A percentile compares a stretch with the other conserved stretches of the same genome.
Evolutionary conservation across 352 stramenopile species (phyloP).

Genomic region (Phytophthora uliginosa): DNA sequence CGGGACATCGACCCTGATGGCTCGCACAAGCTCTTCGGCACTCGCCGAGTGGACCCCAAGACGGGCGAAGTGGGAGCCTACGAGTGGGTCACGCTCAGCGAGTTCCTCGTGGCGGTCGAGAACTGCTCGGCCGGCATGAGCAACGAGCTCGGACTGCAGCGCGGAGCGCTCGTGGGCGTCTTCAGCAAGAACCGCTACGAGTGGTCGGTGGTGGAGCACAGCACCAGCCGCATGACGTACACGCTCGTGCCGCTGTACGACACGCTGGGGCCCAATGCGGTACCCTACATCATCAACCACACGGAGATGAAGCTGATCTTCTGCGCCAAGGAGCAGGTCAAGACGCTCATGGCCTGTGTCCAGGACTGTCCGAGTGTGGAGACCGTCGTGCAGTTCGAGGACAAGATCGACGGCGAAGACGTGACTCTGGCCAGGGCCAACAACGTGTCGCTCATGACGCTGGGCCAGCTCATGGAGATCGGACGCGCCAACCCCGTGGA

Average conservation of each 20-base stretch:
- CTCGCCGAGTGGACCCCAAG: conserved; percentile 46
- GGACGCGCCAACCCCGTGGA: conserved; percentile 56
- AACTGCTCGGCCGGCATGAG: conserved; percentile 54
- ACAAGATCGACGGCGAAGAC: conserved; percentile 56
- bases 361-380: conserved; percentile 62
- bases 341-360: conserved; percentile 66
- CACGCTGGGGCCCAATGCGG: conserved; percentile 71
- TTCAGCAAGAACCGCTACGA: conserved; percentile 87
- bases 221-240: conserved; percentile 79
- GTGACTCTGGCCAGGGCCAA: conserved; percentile 44
- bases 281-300: conserved; percentile 87
- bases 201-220: conserved; percentile 79
- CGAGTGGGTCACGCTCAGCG: conserved; percentile 71
- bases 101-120: conserved; percentile 65
- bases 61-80: conserved; percentile 53
- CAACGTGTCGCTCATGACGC: conserved; percentile 56
- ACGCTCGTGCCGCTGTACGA: conserved; percentile 84
- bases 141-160: conserved; percentile 44
- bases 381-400: conserved; percentile 71
- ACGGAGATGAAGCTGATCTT: conserved; percentile 83
- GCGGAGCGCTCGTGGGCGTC: conserved; percentile 70
- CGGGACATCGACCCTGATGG: conserved; percentile 55
- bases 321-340: conserved; percentile 72
- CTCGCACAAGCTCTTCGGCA: conserved; percentile 65
- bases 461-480: conserved; percentile 50